phyloP scores from a whole-genome alignment of 2,329 filamentous ascomycete genomes.

The Colletotrichum caudatum region DNA sequence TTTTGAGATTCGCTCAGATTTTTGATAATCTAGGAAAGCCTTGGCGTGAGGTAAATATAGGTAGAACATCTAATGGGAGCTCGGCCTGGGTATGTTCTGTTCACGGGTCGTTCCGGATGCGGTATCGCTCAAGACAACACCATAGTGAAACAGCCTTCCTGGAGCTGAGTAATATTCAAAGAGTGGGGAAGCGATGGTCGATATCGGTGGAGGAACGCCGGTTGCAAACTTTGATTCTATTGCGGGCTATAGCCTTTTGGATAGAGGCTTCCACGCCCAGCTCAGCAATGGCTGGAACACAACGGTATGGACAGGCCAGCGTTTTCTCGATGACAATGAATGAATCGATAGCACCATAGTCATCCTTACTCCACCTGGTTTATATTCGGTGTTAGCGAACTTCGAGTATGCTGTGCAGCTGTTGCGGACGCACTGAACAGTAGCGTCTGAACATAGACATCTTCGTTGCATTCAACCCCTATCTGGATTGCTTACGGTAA shows the following conservation, averaged over 20 bases:
- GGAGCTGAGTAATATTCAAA: not conserved
- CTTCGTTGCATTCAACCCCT: too few species aligned
- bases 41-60: not conserved
- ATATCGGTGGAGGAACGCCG: too few species aligned
- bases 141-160: not conserved
- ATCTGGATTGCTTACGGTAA: rapidly evolving
- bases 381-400: not conserved
- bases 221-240: not conserved
- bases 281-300: too few species aligned
- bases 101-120: not conserved
- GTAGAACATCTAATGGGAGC: not conserved
- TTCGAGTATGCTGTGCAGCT: not conserved
- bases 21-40: too few species aligned
- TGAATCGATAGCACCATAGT: too few species aligned
- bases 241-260: not conserved
- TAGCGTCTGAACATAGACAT: too few species aligned
- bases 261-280: not conserved
- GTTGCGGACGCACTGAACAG: too few species aligned
- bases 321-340: not conserved
- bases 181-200: not conserved
- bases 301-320: not conserved
- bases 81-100: not conserved
- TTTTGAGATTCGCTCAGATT: not conserved
- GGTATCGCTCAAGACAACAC: not conserved
- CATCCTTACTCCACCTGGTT: rapidly evolving